Conservation (phyloP, 345 rosid species). For the Bruguiera gymnorhiza region DNA sequence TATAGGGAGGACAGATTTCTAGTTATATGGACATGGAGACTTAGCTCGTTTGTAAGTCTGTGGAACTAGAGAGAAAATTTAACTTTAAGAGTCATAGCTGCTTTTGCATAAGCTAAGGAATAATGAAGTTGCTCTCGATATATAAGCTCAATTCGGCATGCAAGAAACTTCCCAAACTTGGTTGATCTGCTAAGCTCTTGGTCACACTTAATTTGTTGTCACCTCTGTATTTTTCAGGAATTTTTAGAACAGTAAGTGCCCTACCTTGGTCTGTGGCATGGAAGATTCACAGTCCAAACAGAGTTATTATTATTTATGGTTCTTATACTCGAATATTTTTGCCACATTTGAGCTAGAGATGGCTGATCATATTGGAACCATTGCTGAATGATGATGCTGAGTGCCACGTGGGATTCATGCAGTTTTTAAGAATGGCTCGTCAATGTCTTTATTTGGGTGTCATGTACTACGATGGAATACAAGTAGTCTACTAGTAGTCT, state of each 20-base stretch:
- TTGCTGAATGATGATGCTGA: not conserved
- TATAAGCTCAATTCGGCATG: too few relatives aligned
- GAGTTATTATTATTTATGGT: not conserved
- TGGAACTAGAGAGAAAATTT: not conserved
- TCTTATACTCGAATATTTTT: slow-evolving; percentile 6
- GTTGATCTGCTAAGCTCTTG: not conserved
- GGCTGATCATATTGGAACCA: not conserved
- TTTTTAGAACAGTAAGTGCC: not conserved
- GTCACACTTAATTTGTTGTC: too few relatives aligned
- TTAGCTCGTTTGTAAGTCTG: too few relatives aligned
- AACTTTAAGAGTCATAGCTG: not conserved
- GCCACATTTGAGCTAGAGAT: slow-evolving; percentile 5
- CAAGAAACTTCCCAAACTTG: too few relatives aligned
- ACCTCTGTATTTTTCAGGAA: not conserved
- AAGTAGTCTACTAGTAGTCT: too few relatives aligned
- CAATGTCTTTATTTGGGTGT: not conserved
- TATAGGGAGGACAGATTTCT: too few relatives aligned
- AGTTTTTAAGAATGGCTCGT: not conserved
- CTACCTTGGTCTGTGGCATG: not conserved
- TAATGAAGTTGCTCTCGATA: too few relatives aligned
- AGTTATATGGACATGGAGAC: too few relatives aligned
- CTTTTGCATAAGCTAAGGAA: not conserved
- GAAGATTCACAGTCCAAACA: not conserved
- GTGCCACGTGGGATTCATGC: not conserved
- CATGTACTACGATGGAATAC: not conserved